phyloP scores from a whole-genome alignment of 164 flowering plant genomes.

The Santalum album region DNA sequence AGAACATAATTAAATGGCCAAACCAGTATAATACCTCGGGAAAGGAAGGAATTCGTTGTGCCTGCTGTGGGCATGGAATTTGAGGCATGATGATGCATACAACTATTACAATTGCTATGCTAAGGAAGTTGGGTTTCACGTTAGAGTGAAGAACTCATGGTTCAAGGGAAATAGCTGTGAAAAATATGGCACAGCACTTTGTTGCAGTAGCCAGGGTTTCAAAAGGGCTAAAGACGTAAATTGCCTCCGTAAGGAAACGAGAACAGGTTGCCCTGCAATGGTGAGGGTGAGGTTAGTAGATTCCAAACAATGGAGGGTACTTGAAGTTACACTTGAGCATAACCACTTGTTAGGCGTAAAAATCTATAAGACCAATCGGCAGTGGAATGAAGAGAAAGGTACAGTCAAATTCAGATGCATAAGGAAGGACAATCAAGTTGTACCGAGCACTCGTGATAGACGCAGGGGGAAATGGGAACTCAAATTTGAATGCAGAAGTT shows the following conservation, averaged over 20 bases:
- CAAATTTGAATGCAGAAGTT: conserved; percentile 12
- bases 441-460: conserved; percentile 27
- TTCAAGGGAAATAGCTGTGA: conserved; percentile 52
- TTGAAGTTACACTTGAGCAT: conserved; percentile 54
- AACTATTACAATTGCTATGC: conserved; percentile 61
- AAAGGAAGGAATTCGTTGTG: conserved; percentile 43
- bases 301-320: conserved; percentile 56
- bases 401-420: conserved; percentile 35
- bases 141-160: conserved; percentile 67
- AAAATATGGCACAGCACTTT: conserved; percentile 56
- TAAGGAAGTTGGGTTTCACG: conserved; percentile 52
- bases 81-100: conserved; percentile 69
- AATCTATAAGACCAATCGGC: conserved; percentile 46
- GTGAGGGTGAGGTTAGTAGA: conserved; percentile 49
- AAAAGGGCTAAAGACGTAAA: conserved; percentile 62
- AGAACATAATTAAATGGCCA: conserved; percentile 18
- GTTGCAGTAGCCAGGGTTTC: conserved; percentile 69
- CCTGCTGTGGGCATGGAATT: conserved; percentile 72
- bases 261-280: conserved; percentile 80
- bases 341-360: conserved; percentile 61
- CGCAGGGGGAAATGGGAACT: conserved; percentile 16
- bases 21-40: conserved; percentile 17
- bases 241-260: conserved; percentile 46
- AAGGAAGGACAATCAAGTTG: conserved; percentile 41
- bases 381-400: conserved; percentile 36